Base-by-base conservation (phyloP, 352 stramenopile genomes). In the Blastocystis sp. region DNA sequence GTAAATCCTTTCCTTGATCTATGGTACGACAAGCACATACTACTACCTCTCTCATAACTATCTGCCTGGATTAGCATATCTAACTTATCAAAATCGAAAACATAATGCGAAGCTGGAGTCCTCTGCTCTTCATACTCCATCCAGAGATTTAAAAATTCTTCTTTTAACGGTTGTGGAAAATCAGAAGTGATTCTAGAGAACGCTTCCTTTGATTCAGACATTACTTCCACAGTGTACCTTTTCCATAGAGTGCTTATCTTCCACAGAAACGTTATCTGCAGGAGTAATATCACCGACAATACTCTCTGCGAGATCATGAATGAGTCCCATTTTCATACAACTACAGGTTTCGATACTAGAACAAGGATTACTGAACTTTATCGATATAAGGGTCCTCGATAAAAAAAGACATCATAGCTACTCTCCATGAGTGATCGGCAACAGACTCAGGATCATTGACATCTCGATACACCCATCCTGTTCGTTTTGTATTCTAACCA, bases 1-100 rank as follows among this genome's bases (percentile, higher is more conserved):
- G 73, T 18, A 84, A 43, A 50, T 84, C 53, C n/a, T 50, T 29
- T 47, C 47, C 45, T 43, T 84, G 73, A 68, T 84, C 73, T 84
- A 47, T 7, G 8, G 43, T 1, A 23, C 15, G 1, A 29, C 3
- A 23, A 6, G 41, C 4, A 8, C 15, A 66, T 20, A 45, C 50
- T 59, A 34, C 53, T 93, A 95, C 92, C 94, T 45, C 91, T 91
- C 79, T 98, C 95, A 90, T 98, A 98, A 66, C 97, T 94, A 69
- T 96, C 92, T 9, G 95, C 95, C 90, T 98, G 95, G 68, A 98
- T 90, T 61, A 97, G 96, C 94, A 98, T 98, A 90, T 98, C 95
- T 77, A 98, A 95, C 90, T 97, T 97, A 90, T 98, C 95, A 91
- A 98, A 95, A 90, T 98, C 95, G 91, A 97, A 97, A 79, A 98